Evolutionary conservation across 768 basidiomycete species (phyloP).

Genomic region (Lactarius hatsudake): DNA sequence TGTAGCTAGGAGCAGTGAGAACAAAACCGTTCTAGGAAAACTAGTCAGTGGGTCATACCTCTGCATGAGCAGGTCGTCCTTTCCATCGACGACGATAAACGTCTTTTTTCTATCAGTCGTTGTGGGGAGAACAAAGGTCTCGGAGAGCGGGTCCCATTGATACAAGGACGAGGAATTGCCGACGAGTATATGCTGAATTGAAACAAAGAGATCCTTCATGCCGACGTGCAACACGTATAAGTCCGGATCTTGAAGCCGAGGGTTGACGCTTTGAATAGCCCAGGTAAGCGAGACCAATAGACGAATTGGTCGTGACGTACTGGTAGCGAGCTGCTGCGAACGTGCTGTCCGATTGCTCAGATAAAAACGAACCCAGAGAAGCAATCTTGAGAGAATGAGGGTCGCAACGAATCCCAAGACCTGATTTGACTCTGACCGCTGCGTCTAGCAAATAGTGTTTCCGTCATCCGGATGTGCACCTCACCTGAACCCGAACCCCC

Average conservation of each 20-base stretch:
- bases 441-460: neutral
- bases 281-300: neutral
- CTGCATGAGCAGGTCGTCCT: slow-evolving; percentile 51
- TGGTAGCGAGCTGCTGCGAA: slow-evolving; percentile 58
- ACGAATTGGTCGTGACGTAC: slow-evolving; percentile 40
- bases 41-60: slow-evolving; percentile 42
- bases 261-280: slow-evolving; percentile 44
- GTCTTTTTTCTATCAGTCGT: slow-evolving; percentile 37
- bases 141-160: slow-evolving; percentile 54
- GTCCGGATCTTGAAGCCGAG: slow-evolving; percentile 41
- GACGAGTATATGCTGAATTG: slow-evolving; percentile 54
- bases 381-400: slow-evolving; percentile 34
- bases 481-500: slow-evolving; percentile 14
- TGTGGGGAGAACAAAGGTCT: slow-evolving; percentile 54
- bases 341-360: slow-evolving; percentile 56
- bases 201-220: slow-evolving; percentile 47
- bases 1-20: slow-evolving; percentile 41
- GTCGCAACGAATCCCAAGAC: slow-evolving; percentile 63
- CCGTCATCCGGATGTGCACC: neutral
- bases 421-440: slow-evolving; percentile 43
- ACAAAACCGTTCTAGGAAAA: neutral
- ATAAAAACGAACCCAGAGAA: slow-evolving; percentile 55
- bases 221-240: slow-evolving; percentile 44
- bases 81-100: slow-evolving; percentile 51
- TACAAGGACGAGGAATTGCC: slow-evolving; percentile 69